These are phyloP conservation scores for Trichoderma brevicompactum DNA, from an alignment of 2,329 filamentous ascomycete genomes.

Conservation along the genomic window DNA sequence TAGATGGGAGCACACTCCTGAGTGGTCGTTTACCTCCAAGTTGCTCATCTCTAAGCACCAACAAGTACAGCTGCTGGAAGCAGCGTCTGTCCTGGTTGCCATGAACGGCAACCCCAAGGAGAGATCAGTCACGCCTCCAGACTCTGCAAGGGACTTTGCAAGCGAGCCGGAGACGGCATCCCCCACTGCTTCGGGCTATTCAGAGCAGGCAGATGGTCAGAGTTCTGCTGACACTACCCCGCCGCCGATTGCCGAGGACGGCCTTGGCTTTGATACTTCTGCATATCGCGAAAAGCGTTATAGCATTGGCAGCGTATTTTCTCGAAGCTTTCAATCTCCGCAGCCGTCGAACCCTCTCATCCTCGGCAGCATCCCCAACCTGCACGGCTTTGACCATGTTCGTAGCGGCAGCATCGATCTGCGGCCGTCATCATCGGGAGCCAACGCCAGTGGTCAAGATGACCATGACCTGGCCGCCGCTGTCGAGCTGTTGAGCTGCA, in stretches of 20 bases:
- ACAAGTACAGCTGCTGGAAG: slow-evolving; percentile 96
- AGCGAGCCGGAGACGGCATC: slow-evolving; percentile 85
- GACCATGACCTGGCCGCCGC: slow-evolving; percentile 88
- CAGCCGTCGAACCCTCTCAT: slow-evolving; percentile 66
- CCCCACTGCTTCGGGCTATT: slow-evolving; percentile 79
- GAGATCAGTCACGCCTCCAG: slow-evolving; percentile 63
- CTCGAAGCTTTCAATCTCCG: slow-evolving; percentile 80
- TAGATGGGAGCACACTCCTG: slow-evolving; percentile 99
- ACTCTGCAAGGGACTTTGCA: slow-evolving; percentile 68
- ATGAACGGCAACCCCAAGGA: slow-evolving; percentile 69
- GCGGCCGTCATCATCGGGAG: slow-evolving; percentile 79
- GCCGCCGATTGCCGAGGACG: slow-evolving; percentile 71
- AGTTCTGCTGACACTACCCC: slow-evolving; percentile 94
- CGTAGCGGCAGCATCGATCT: slow-evolving; percentile 76
- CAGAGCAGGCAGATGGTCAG: slow-evolving; percentile 73
- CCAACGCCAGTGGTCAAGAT: slow-evolving; percentile 75
- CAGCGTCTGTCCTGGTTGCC: slow-evolving; percentile 90
- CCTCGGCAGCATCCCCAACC: slow-evolving; percentile 52
- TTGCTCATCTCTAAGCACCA: slow-evolving; percentile 99
- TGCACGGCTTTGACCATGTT: slow-evolving; percentile 60
- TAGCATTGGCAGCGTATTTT: slow-evolving; percentile 62
- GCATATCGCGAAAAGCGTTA: slow-evolving; percentile 63
- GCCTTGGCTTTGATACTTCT: slow-evolving; percentile 57
- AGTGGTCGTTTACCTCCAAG: slow-evolving; percentile 97
- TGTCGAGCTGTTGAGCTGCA: slow-evolving; percentile 87